A percentile compares a stretch with the other conserved stretches of the same genome.
Evolutionary conservation across 495 filamentous ascomycete species (phyloP).

Genomic region (Echria macrotheca): DNA sequence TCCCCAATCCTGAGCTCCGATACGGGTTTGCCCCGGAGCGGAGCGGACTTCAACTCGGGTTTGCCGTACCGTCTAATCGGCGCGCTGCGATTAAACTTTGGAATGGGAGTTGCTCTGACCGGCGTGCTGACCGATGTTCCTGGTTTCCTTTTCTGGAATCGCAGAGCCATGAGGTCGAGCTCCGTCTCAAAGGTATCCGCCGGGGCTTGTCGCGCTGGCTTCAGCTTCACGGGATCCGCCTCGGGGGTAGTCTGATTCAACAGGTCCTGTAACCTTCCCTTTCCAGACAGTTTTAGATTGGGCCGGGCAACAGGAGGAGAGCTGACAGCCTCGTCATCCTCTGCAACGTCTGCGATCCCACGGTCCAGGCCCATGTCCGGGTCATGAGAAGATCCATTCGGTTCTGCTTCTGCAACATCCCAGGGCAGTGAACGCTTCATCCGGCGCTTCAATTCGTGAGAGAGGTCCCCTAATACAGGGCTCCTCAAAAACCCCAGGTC

Average conservation of each 20-base stretch:
- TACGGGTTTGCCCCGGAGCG: slow-evolving; percentile 49
- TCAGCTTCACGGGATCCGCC: not conserved
- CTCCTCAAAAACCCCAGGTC: too few species aligned
- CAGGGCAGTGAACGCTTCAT: not conserved
- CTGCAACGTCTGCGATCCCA: slow-evolving; percentile 20
- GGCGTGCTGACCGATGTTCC: not conserved
- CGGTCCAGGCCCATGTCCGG: too few species aligned
- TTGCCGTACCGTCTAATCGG: not conserved
- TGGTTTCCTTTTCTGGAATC: not conserved
- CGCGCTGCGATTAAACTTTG: not conserved
- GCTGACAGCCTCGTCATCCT: slow-evolving; percentile 17
- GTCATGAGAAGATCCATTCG: too few species aligned
- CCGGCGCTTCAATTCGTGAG: not conserved
- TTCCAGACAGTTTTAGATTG: not conserved
- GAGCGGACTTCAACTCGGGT: slow-evolving; percentile 25
- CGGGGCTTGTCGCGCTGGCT: not conserved
- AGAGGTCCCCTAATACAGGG: too few species aligned
- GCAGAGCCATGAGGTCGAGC: slow-evolving; percentile 7
- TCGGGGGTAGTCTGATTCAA: slow-evolving; percentile 9
- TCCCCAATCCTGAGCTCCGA: slow-evolving; percentile 52
- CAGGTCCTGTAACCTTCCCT: slow-evolving; percentile 12
- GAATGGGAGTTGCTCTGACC: not conserved
- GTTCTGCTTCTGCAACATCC: too few species aligned
- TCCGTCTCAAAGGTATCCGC: not conserved
- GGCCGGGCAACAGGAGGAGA: too few species aligned